phyloP scores from a whole-genome alignment of 1,284 basidiomycete species.

The Ustilago nuda region DNA sequence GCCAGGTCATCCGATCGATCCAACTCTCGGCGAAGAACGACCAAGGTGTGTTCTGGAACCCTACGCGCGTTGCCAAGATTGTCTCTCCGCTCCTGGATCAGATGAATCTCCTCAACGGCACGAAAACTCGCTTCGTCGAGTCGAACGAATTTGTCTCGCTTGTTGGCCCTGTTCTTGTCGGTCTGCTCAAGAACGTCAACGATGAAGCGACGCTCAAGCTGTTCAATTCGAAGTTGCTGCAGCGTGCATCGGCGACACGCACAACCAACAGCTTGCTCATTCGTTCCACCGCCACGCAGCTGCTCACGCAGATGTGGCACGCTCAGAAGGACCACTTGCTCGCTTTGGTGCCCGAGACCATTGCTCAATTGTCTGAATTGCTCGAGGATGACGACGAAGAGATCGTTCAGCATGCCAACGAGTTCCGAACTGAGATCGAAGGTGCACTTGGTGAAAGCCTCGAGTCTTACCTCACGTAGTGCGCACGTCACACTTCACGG shows the following conservation, averaged over 20 bases:
- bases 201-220: constrained; percentile 77
- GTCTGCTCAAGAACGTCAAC: constrained; percentile 74
- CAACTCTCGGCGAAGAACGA: constrained; percentile 81
- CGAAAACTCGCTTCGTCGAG: constrained; percentile 8
- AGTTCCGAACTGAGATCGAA: constrained; percentile 71
- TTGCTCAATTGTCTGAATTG: constrained; percentile 72
- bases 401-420: constrained; percentile 70
- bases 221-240: constrained; percentile 85
- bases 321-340: constrained; percentile 74
- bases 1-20: constrained; percentile 76
- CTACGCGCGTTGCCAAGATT: constrained; percentile 79
- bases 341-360: constrained; percentile 72
- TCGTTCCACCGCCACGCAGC: constrained; percentile 76
- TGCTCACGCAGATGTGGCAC: constrained; percentile 80
- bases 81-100: constrained; percentile 77
- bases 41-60: constrained; percentile 90
- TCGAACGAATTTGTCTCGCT: constrained; percentile 19
- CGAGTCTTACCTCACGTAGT: constrained; percentile 68
- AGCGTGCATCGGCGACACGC: constrained; percentile 77
- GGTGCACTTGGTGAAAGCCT: constrained; percentile 69
- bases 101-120: constrained; percentile 67
- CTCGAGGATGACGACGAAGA: constrained; percentile 72
- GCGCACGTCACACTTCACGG: not conserved
- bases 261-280: constrained; percentile 24
- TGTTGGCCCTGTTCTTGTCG: constrained; percentile 70